phyloP scores from a whole-genome alignment of 768 basidiomycete genomes.

The Russula ochroleuca region DNA sequence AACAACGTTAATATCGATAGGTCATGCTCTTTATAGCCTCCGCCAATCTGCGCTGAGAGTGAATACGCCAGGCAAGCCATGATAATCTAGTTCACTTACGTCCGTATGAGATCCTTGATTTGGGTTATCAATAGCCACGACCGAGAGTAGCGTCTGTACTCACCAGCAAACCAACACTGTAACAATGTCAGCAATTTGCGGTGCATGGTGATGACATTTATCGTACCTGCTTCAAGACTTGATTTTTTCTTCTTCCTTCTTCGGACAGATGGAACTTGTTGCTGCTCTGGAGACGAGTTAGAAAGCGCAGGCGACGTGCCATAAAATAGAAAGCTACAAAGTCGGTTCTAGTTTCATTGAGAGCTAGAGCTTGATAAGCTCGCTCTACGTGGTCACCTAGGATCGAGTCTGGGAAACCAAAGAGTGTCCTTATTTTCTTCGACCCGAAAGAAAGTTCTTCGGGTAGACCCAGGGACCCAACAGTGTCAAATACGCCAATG shows the following conservation, averaged over 20 bases:
- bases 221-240: constrained; percentile 57
- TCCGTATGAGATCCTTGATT: constrained; percentile 34
- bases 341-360: constrained; percentile 62
- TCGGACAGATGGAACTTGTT: constrained; percentile 60
- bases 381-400: constrained; percentile 60
- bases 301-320: background rate
- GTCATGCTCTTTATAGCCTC: constrained; percentile 65
- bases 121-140: background rate
- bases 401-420: constrained; percentile 58
- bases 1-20: constrained; percentile 57
- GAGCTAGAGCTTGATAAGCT: constrained; percentile 66
- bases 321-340: constrained; percentile 43
- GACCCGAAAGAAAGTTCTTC: constrained; percentile 53
- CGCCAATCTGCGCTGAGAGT: constrained; percentile 49
- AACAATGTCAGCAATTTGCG: constrained; percentile 1
- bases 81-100: constrained; percentile 31
- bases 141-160: constrained; percentile 23
- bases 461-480: constrained; percentile 67
- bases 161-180: constrained; percentile 72
- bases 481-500: constrained; percentile 73
- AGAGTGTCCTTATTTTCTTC: constrained; percentile 46
- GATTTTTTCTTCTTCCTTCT: constrained; percentile 48
- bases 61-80: constrained; percentile 19
- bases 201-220: constrained; percentile 6
- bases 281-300: constrained; percentile 42